phyloP scores from a whole-genome alignment of 768 basidiomycete genomes.

The Lepiota venenata region DNA sequence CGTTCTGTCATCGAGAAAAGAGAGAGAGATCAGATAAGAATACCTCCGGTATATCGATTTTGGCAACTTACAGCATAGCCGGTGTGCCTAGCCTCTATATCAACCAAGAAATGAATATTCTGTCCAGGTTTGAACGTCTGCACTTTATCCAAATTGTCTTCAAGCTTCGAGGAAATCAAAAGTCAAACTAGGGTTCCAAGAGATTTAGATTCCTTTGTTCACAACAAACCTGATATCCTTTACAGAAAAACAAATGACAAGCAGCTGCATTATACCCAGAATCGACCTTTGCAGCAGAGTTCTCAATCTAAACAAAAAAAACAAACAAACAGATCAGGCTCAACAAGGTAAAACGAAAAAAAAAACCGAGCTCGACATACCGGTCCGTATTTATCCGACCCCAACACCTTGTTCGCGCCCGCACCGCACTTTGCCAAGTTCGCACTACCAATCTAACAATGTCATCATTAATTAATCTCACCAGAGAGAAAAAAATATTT shows the following conservation, averaged over 20 bases:
- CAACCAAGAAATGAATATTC: slow-evolving; percentile 26
- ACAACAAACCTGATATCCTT: slow-evolving; percentile 25
- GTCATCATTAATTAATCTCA: too few relatives aligned
- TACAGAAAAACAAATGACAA: slow-evolving; percentile 32
- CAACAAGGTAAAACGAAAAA: too few relatives aligned
- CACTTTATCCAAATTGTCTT: slow-evolving; percentile 28
- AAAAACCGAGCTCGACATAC: slow-evolving; percentile 18
- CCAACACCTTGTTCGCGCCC: slow-evolving; percentile 23
- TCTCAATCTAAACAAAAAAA: slow-evolving; percentile 25
- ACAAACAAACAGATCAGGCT: not conserved
- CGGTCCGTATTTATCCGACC: slow-evolving; percentile 27
- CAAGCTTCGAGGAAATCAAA: slow-evolving; percentile 16
- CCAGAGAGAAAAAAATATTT: too few relatives aligned
- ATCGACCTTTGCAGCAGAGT: slow-evolving; percentile 25
- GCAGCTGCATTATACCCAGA: slow-evolving; percentile 26
- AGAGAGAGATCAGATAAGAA: not conserved
- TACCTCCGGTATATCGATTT: not conserved
- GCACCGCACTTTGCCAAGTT: slow-evolving; percentile 29
- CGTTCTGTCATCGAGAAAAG: slow-evolving; percentile 21
- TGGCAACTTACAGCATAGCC: slow-evolving; percentile 26
- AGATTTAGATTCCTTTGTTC: not conserved
- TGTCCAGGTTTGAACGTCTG: slow-evolving; percentile 25
- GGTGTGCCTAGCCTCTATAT: slow-evolving; percentile 32
- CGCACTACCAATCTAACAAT: slow-evolving; percentile 26
- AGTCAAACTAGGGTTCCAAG: not conserved